Evolutionary conservation across 1,139 yeast species (phyloP).

Genomic region (Sugiyamaella pinicola): DNA sequence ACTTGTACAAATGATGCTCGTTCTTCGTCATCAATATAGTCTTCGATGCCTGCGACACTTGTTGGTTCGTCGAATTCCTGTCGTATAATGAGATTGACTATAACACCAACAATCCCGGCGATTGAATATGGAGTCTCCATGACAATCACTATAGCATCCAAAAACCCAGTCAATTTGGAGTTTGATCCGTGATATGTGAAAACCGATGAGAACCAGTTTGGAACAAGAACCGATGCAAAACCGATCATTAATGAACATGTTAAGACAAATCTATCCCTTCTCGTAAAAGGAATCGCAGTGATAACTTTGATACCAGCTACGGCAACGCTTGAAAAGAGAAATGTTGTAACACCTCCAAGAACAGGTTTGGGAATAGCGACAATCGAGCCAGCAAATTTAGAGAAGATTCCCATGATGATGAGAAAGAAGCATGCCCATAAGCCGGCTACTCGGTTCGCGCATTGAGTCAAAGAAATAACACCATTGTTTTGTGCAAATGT

Average conservation of each 20-base stretch:
- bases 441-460: slow-evolving; percentile 85
- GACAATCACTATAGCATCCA: slow-evolving; percentile 76
- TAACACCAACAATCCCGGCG: slow-evolving; percentile 74
- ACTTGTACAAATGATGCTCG: too few species aligned
- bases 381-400: slow-evolving; percentile 88
- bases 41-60: too few species aligned
- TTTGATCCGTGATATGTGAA: slow-evolving; percentile 78
- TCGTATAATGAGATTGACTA: slow-evolving; percentile 71
- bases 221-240: slow-evolving; percentile 74
- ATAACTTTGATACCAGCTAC: slow-evolving; percentile 86
- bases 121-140: slow-evolving; percentile 89
- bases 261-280: slow-evolving; percentile 84
- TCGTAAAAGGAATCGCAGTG: slow-evolving; percentile 67
- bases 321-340: slow-evolving; percentile 83
- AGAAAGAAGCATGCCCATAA: slow-evolving; percentile 87
- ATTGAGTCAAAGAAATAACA: slow-evolving; percentile 85
- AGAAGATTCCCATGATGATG: slow-evolving; percentile 79
- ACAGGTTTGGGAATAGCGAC: slow-evolving; percentile 84
- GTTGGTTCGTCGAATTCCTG: slow-evolving; percentile 64
- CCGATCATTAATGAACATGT: slow-evolving; percentile 79
- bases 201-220: slow-evolving; percentile 70
- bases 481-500: slow-evolving; percentile 95
- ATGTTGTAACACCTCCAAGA: slow-evolving; percentile 91
- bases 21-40: too few species aligned
- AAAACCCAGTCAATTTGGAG: slow-evolving; percentile 64